phyloP scores from a whole-genome alignment of 495 filamentous ascomycete species.

The Barbatosphaeria neglecta region DNA sequence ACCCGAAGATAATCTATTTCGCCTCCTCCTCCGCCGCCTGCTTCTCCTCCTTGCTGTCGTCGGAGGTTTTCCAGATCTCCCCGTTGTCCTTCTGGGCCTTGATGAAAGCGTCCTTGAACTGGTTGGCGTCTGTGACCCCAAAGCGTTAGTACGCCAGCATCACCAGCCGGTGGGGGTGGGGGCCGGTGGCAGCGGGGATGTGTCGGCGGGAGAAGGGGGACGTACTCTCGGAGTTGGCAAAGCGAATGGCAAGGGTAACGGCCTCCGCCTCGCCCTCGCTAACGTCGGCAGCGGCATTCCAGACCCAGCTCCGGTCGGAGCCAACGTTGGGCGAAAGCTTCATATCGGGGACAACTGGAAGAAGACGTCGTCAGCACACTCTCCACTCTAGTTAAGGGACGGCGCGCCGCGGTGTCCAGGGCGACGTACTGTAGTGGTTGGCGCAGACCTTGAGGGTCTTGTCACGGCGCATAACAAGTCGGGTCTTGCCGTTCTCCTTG shows the following conservation, averaged over 20 bases:
- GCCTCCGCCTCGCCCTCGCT: slow-evolving; percentile 97
- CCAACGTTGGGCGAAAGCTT: slow-evolving; percentile 96
- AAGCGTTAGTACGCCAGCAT: slow-evolving; percentile 20
- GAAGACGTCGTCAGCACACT: neutral
- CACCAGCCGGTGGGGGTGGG: too few relatives aligned
- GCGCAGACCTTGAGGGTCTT: slow-evolving; percentile 99
- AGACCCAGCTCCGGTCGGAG: slow-evolving; percentile 97
- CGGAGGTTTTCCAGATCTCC: slow-evolving; percentile 12
- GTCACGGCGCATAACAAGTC: slow-evolving; percentile 96
- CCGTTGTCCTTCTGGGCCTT: slow-evolving; percentile 92
- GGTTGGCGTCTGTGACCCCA: slow-evolving; percentile 75
- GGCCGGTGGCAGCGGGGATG: neutral
- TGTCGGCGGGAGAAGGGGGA: slow-evolving; percentile 3
- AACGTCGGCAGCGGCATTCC: slow-evolving; percentile 96
- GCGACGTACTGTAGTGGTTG: slow-evolving; percentile 90
- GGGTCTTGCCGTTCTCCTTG: slow-evolving; percentile 94
- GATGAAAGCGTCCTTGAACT: slow-evolving; percentile 96
- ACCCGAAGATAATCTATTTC: slow-evolving; percentile 5
- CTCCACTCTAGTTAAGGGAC: neutral
- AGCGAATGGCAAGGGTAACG: slow-evolving; percentile 90
- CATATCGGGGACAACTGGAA: slow-evolving; percentile 94
- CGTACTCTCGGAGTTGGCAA: slow-evolving; percentile 96
- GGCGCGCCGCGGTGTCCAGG: neutral
- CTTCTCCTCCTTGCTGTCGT: slow-evolving; percentile 15
- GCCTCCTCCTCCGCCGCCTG: slow-evolving; percentile 14